Evolutionary conservation across 2,329 filamentous ascomycete species (phyloP), one percentile per base, ranked within the genome.

Genomic region (Lizonia empirigonia): DNA sequence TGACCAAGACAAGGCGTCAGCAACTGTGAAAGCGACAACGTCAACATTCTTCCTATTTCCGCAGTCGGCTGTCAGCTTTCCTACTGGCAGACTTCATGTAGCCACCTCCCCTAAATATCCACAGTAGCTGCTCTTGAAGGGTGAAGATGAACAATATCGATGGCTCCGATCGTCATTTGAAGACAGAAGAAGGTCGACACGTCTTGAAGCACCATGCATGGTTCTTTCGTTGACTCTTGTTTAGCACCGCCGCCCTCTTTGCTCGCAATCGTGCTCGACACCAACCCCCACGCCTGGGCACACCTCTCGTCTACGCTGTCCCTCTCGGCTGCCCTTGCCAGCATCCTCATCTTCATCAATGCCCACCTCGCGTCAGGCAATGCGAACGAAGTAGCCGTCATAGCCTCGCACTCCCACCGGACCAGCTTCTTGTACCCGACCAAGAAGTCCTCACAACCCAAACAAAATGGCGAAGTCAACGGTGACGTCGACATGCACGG

Each of bases 291-390:
- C 64, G 92, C 94, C 64, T 96, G 94, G 94, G 86, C 90, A 6
- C 81, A 90, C 53, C 83, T 97, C 35, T 80, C 86, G 54, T 76
- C 85, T 49, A 84, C 83, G 24, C 85, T 97, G 7, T 85, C 93
- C 22, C 83, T 99, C 54, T 89, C 89, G 40, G 87, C 88, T 67
- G 91, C 91, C 55, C 80, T 99, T 53, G 90, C 93, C 55, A 88
- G 93, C 75, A 83, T 97, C 58, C 87, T 97, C 67, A 88, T 99
- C 78, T 97, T 97, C 77, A 87, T 97, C 77, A 97, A 99, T 74
- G 91, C 93, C 47, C 95, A 99, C 71, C 83, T 99, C 24, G 91
- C 94, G 60, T 92, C 93, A 71, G 95, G 92, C 75, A 93, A 94
- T 73, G 85, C 89, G 46, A 97, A 97, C 76, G 89, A 93, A 72